Evolutionary conservation across 176 grass and related monocot species (phyloP), one percentile per base, ranked within the genome.

Genomic region (Rhynchospora tenuis): DNA sequence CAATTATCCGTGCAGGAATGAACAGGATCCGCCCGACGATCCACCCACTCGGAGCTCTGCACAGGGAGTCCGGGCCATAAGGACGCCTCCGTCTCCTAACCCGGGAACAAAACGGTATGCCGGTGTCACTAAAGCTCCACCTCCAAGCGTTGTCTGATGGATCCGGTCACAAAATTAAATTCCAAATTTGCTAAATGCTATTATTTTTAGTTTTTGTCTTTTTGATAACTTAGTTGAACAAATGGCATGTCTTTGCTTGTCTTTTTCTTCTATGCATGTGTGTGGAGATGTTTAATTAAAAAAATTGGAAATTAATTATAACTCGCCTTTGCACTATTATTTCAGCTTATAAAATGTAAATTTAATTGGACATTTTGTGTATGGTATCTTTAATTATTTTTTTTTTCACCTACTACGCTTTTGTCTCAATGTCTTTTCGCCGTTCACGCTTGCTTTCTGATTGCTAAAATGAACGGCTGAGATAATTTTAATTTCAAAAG

Each of bases 141-240:
- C 81, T 44, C 81, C 63, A 19, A 29, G 8, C 16, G 54, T 54
- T 43, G 6, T 13, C 9, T 81, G 62, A 82, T 67, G 61, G 61
- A 64, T 59, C 56, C 6, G 17, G 7, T 12, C 62, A 24, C 42
- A 42, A 23, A 7, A 79, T 17, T 38, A 69, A 65, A 24, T 50
- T 54, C 16, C 75, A 33, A 79, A 79, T 79, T 79, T 54, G 16
- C 51, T 79, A n/a, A 79, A 31, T 79, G 57, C 33, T 79, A 50
- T 79, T 56, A 38, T 24, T 19, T 58, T 58, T 58, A 58, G 7
- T 3, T n/a, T n/a, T n/a, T 38, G 5, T 4, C 3, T 38, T 1
- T 38, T 2, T 66, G 64, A 66, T 19, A 33, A 38, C 13, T 7
- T 15, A 14, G 27, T 66, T 31, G 63, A 66, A 31, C 64, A 19